A percentile compares a stretch with the other conserved stretches of the same genome.
These are phyloP conservation scores for Phyllostachys edulis DNA, from an alignment of 176 grass and related monocot genomes.

Conservation along the genomic window DNA sequence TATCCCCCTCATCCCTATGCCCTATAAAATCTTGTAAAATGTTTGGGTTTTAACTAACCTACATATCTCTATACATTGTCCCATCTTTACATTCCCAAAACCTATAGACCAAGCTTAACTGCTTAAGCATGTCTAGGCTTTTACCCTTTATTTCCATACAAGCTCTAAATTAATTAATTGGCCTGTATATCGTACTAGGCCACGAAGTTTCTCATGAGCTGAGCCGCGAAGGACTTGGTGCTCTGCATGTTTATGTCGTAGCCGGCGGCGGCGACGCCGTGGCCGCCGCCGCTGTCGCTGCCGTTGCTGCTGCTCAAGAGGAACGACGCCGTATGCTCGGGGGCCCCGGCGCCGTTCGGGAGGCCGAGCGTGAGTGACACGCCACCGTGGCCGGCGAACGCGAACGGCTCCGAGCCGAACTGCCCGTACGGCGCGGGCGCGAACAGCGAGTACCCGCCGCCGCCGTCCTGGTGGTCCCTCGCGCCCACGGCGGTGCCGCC, in stretches of 20 bases:
- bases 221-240: conserved; percentile 76
- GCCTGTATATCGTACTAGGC: conserved; percentile 38
- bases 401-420: conserved; percentile 68
- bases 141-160: conserved; percentile 59
- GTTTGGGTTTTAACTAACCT: conserved; percentile 39
- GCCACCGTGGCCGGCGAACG: conserved; percentile 66
- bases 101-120: conserved; percentile 29
- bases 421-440: conserved; percentile 43
- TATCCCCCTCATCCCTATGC: conserved; percentile 33
- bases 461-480: conserved; percentile 27
- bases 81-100: conserved; percentile 68
- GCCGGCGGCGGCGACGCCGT: conserved; percentile 28
- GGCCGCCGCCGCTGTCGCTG: conserved; percentile 35
- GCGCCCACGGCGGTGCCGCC: background rate
- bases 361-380: conserved; percentile 93
- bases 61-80: conserved; percentile 49
- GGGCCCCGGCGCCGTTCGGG: conserved; percentile 47
- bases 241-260: conserved; percentile 86
- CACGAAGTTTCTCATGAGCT: conserved; percentile 84
- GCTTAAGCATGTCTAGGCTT: conserved; percentile 34
- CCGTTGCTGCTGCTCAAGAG: conserved; percentile 48
- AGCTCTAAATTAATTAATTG: conserved; percentile 57
- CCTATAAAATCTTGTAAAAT: conserved; percentile 60
- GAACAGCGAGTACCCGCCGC: conserved; percentile 52
- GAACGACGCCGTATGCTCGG: conserved; percentile 63